Conservation (phyloP, 2,329 filamentous ascomycete genomes). For the Apiospora phragmitis region DNA sequence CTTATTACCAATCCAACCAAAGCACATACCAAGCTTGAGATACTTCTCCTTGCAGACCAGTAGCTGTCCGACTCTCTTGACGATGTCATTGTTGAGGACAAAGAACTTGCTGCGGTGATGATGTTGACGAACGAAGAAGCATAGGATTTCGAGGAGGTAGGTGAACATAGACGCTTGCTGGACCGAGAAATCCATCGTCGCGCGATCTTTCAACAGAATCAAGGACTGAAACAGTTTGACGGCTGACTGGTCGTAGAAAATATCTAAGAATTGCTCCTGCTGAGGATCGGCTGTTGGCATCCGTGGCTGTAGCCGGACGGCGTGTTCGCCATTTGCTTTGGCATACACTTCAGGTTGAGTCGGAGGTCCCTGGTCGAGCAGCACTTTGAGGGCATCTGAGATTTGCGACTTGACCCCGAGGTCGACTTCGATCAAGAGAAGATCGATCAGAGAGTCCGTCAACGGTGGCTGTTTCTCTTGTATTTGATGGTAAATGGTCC, state of each 20-base stretch:
- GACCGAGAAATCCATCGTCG: conserved; percentile 71
- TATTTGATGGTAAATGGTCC: conserved; percentile 89
- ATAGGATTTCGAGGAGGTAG: conserved; percentile 89
- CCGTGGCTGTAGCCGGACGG: conserved; percentile 58
- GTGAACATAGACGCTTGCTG: conserved; percentile 88
- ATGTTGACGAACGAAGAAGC: conserved; percentile 91
- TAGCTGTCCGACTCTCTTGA: conserved; percentile 78
- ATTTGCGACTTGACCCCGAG: conserved; percentile 94
- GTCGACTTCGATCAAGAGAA: conserved; percentile 88
- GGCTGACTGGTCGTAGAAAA: conserved; percentile 88
- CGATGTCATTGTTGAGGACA: conserved; percentile 76
- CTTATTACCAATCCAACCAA: background rate
- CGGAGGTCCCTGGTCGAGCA: conserved; percentile 71
- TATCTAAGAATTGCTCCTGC: conserved; percentile 81
- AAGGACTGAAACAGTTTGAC: conserved; percentile 84
- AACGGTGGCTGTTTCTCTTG: conserved; percentile 82
- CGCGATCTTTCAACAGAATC: conserved; percentile 71
- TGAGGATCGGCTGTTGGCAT: conserved; percentile 61
- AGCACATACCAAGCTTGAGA: conserved; percentile 74
- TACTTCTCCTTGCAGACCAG: conserved; percentile 86
- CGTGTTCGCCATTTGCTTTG: conserved; percentile 68
- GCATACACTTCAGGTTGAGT: conserved; percentile 56
- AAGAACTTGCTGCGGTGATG: conserved; percentile 85
- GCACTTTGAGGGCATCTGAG: conserved; percentile 90
- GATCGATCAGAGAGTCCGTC: conserved; percentile 89